phyloP scores from a whole-genome alignment of 371 early-diverging fungal genomes.

The Mortierella sp. region DNA sequence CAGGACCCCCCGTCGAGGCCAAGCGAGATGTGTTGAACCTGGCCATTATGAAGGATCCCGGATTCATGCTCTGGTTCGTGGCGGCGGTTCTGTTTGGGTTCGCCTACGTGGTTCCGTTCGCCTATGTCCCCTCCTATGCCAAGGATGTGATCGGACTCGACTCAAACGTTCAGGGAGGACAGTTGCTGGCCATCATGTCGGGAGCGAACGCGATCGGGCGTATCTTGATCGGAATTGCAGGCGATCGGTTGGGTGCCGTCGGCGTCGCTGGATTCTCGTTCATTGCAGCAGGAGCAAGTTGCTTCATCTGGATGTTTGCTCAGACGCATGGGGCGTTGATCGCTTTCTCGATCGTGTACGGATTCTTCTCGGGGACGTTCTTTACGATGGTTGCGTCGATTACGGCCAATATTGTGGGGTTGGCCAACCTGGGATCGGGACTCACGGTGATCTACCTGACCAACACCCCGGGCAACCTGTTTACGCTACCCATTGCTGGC shows the following conservation, averaged over 20 bases:
- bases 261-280: constrained; percentile 54
- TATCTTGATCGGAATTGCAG: constrained; percentile 60
- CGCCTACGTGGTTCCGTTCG: constrained; percentile 44
- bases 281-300: constrained; percentile 59
- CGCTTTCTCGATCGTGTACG: constrained; percentile 66
- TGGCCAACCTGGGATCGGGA: constrained; percentile 64
- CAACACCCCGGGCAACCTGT: constrained; percentile 70
- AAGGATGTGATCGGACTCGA: constrained; percentile 55
- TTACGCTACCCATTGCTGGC: constrained; percentile 72
- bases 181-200: constrained; percentile 63
- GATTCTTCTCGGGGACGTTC: constrained; percentile 71
- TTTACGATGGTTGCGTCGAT: constrained; percentile 68
- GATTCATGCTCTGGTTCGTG: constrained; percentile 53
- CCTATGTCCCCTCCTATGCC: constrained; percentile 45
- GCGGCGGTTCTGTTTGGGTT: constrained; percentile 38
- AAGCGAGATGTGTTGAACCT: constrained; percentile 49
- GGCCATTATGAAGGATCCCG: constrained; percentile 46
- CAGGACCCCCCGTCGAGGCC: constrained; percentile 36
- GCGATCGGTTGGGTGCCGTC: constrained; percentile 52
- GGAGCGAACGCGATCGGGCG: constrained; percentile 74
- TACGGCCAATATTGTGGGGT: constrained; percentile 65
- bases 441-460: constrained; percentile 69
- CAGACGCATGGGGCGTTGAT: constrained; percentile 59
- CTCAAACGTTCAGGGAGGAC: constrained; percentile 61
- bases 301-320: constrained; percentile 73